Base-by-base conservation (phyloP, 305 asterid genomes). In the Striga hermonthica region DNA sequence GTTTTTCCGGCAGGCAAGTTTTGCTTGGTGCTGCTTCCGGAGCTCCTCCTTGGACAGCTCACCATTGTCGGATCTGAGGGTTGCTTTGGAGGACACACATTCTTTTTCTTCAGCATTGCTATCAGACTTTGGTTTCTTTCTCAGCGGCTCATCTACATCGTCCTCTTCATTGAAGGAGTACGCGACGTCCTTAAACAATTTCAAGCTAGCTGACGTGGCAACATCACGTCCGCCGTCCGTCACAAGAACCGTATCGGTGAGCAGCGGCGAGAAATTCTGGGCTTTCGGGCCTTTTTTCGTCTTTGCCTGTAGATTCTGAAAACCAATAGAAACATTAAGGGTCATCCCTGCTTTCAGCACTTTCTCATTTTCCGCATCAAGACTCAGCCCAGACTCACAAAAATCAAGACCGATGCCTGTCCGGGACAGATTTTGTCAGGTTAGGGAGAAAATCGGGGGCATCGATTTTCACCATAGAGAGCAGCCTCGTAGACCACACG, bases 351-450 rank as follows among this genome's bases (percentile, higher is more conserved):
- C 73, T 75, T 82, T 84, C 66, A 88, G 62, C 52, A 66, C 13
- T 52, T 78, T 75, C 39, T 84, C 91, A 72, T 84, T 86, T 71
- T 81, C 86, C 1, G 75, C 74, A 75, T 82, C 86, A 9, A 88
- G 79, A 71, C 44, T 62, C 69, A 85, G 66, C 63, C 87, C 83
- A 8, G 91, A 78, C 69, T 86, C n/a, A 12, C 96, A 91, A 41
- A 88, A 88, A 79, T 88, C 96, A 12, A 88, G 75, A 39, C 96
- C 96, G 31, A 88, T 88, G 65, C 96, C 91, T 5, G 95, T 81
- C 65, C 96, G 95, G 45, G 88, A 87, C 91, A 62, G 95, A 78
- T 74, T 84, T 86, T 12, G 89, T 80, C 57, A 88, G 71, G 77
- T 80, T 77, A 10, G 80, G 80, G 15, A 72, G 66, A 49, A 83